phyloP scores from a whole-genome alignment of 83 land plant species.

The Diphasiastrum complanatum region DNA sequence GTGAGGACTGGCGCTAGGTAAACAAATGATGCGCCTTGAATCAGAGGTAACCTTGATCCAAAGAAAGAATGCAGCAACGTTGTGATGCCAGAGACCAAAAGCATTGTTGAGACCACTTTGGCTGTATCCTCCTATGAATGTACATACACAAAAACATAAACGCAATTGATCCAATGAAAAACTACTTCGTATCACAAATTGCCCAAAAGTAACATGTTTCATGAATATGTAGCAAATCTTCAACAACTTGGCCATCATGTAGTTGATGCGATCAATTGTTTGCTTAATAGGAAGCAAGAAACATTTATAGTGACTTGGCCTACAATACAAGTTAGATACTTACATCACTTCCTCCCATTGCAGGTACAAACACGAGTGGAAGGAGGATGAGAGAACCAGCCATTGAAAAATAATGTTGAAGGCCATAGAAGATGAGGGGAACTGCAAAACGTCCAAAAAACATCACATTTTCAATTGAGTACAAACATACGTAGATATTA shows the following conservation, averaged over 20 bases:
- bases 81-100: conserved; percentile 76
- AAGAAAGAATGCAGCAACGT: conserved; percentile 78
- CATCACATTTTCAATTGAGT: too few species aligned
- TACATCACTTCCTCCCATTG: conserved; percentile 88
- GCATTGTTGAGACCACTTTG: conserved; percentile 80
- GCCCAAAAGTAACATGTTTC: too few species aligned
- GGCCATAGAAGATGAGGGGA: conserved; percentile 66
- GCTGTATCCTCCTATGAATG: conserved; percentile 70
- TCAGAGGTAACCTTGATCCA: conserved; percentile 85
- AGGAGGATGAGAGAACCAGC: conserved; percentile 81
- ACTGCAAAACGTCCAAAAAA: conserved; percentile 46
- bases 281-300: too few species aligned
- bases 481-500: too few species aligned
- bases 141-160: background rate
- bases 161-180: too few species aligned
- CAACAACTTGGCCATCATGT: too few species aligned
- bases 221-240: too few species aligned
- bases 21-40: conserved; percentile 95
- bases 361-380: conserved; percentile 91
- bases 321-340: conserved; percentile 34
- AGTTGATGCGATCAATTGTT: too few species aligned
- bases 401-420: conserved; percentile 91
- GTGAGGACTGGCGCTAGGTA: conserved; percentile 88
- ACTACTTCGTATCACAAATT: too few species aligned
- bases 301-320: too few species aligned